A percentile compares a stretch with the other conserved stretches of the same genome.
Conservation (phyloP, 805 yeast genomes). For the Lipomyces starkeyi region DNA sequence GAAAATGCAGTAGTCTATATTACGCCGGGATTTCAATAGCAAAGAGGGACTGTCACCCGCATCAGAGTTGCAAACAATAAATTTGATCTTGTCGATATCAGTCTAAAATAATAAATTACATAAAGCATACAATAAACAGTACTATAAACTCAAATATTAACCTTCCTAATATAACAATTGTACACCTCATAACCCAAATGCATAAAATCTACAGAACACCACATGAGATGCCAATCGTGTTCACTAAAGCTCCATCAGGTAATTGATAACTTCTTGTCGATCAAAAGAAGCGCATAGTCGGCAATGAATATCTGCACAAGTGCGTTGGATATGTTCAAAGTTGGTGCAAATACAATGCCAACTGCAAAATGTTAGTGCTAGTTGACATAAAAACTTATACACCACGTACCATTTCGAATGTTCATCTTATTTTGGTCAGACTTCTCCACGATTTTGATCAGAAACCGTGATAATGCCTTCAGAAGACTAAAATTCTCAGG, state of each 20-base stretch:
- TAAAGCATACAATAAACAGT: not conserved
- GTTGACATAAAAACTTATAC: not conserved
- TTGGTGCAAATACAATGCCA: constrained; percentile 83
- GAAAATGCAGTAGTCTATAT: no score
- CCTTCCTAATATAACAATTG: not conserved
- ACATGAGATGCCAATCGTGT: not conserved
- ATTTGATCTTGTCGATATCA: not conserved
- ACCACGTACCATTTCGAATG: constrained; percentile 57
- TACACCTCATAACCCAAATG: not conserved
- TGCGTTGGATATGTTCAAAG: constrained; percentile 69
- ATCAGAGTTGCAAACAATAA: not conserved
- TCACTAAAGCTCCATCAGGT: not conserved
- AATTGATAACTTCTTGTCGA: constrained; percentile 47
- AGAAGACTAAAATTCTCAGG: constrained; percentile 63
- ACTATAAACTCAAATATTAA: not conserved
- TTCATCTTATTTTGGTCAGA: constrained; percentile 80
- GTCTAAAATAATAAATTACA: not conserved
- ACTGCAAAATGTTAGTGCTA: constrained; percentile 38
- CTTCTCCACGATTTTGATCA: constrained; percentile 67
- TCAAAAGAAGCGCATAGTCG: constrained; percentile 68
- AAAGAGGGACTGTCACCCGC: no score
- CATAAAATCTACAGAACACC: not conserved
- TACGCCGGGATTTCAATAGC: no score
- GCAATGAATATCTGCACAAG: constrained; percentile 64
- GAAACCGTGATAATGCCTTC: constrained; percentile 67